Evolutionary conservation across 2,329 filamentous ascomycete species (phyloP), one percentile per base, ranked within the genome.

Genomic region (Sporothrix mexicana): DNA sequence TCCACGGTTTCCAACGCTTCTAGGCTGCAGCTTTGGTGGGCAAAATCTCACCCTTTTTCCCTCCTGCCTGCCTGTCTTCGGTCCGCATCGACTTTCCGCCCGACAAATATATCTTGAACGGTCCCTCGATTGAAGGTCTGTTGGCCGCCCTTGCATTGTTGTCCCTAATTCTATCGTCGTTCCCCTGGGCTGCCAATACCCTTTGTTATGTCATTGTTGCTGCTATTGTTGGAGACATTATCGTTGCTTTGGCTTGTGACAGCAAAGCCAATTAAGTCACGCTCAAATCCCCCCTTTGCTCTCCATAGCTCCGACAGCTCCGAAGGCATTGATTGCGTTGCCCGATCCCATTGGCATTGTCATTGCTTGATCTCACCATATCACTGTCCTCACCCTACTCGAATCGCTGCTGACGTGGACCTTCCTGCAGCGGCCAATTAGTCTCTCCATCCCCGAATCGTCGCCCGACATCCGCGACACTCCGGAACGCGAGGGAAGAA

Each of bases 11-110:
- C 41, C 41, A 17, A n/a, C 53, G 20, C 30, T 51, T 30, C 41
- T 70, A 70, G 68, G 68, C 68, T 70, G n/a, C 68, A 70, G 68
- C 41, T n/a, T 59, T 61, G 41, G 51, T 41, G 47, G 64, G 45
- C 49, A 20, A 36, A 53, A 23, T 45, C 57, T 69, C 36, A 47
- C 51, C 67, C 66, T 25, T 57, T 55, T 53, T 43, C 45, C 7
- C 36, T 36, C 30, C 30, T 36, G 30, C 30, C 30, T 36, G 30
- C 30, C 17, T 49, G 53, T 20, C 51, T 69, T 45, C n/a, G 13
- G 13, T 7, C 25, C 23, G 20, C 47, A 20, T 69, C 49, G 67
- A 69, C 51, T 4, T 55, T 20, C 61, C n/a, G 10, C 53, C 23
- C 53, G 2, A 30, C 30, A 36, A 5, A 36, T 36, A 36, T 5